phyloP scores from a whole-genome alignment of 768 basidiomycete genomes.

The Pulveroboletus frians region DNA sequence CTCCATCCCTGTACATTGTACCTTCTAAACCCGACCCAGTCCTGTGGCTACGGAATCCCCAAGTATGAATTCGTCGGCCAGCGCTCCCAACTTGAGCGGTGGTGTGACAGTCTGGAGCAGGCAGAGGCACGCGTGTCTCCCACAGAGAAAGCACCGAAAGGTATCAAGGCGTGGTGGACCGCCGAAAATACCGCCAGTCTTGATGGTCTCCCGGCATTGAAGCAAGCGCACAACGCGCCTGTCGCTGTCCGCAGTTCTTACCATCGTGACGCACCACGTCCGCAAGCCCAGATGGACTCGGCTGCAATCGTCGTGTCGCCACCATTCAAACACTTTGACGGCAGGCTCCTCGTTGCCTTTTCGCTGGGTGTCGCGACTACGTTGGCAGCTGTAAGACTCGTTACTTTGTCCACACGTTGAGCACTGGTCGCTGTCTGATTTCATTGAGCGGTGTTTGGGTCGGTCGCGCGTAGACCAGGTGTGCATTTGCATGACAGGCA shows the following conservation, averaged over 20 bases:
- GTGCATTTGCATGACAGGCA: too few species aligned
- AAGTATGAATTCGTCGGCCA: conserved; percentile 53
- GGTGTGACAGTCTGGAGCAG: conserved; percentile 40
- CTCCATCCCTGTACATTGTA: neutral
- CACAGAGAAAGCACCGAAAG: conserved; percentile 30
- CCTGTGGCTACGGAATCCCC: conserved; percentile 63
- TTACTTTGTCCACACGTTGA: conserved; percentile 6
- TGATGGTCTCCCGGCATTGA: conserved; percentile 52
- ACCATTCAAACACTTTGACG: neutral
- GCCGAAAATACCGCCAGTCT: conserved; percentile 45
- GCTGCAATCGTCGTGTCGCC: neutral
- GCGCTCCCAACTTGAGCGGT: conserved; percentile 48
- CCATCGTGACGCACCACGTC: conserved; percentile 12
- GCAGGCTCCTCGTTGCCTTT: conserved; percentile 26
- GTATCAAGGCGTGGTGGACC: conserved; percentile 54
- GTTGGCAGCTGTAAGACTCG: conserved; percentile 9
- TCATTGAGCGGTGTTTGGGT: neutral
- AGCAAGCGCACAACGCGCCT: conserved; percentile 23
- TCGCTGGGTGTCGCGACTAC: conserved; percentile 24
- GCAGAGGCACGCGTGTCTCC: conserved; percentile 30
- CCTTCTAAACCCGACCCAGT: conserved; percentile 35
- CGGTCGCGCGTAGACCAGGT: too few species aligned
- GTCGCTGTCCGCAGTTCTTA: conserved; percentile 20
- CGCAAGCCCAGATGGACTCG: neutral
- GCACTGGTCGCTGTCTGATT: neutral